Evolutionary conservation across 345 rosid species (phyloP).

Genomic region (Citrus inodora): DNA sequence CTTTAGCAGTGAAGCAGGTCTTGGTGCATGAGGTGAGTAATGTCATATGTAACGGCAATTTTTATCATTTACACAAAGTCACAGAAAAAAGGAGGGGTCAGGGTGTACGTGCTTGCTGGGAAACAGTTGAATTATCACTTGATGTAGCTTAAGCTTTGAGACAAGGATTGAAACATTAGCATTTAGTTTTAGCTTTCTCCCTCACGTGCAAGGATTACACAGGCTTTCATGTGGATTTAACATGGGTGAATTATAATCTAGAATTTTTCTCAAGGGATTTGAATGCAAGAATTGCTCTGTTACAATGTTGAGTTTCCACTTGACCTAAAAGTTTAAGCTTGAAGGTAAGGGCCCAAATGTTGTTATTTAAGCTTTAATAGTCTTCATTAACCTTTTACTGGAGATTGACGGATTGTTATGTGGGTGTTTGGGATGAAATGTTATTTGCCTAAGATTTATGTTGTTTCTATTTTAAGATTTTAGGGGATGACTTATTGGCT

Average conservation of each 20-base stretch:
- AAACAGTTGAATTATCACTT: background rate
- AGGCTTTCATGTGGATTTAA: background rate
- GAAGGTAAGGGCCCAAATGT: background rate
- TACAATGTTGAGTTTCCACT: background rate
- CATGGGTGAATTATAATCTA: background rate
- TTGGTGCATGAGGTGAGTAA: slow-evolving; percentile 77
- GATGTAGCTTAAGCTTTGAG: background rate
- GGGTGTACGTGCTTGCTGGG: background rate
- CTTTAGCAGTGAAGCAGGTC: slow-evolving; percentile 78
- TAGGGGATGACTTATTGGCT: background rate
- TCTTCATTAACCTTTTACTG: background rate
- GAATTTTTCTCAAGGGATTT: background rate
- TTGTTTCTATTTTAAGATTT: background rate
- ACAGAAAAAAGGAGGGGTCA: background rate
- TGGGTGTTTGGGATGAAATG: background rate
- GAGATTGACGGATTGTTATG: background rate
- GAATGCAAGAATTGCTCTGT: background rate
- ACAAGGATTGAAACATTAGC: background rate
- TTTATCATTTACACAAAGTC: background rate
- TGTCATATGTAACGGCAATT: background rate
- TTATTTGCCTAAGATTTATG: background rate
- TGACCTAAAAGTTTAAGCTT: background rate
- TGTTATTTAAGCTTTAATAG: background rate
- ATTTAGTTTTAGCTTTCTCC: background rate
- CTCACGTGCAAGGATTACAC: background rate